Evolutionary conservation across 2,329 filamentous ascomycete species (phyloP), one percentile per base, ranked within the genome.

Genomic region (Leptographium flavum): DNA sequence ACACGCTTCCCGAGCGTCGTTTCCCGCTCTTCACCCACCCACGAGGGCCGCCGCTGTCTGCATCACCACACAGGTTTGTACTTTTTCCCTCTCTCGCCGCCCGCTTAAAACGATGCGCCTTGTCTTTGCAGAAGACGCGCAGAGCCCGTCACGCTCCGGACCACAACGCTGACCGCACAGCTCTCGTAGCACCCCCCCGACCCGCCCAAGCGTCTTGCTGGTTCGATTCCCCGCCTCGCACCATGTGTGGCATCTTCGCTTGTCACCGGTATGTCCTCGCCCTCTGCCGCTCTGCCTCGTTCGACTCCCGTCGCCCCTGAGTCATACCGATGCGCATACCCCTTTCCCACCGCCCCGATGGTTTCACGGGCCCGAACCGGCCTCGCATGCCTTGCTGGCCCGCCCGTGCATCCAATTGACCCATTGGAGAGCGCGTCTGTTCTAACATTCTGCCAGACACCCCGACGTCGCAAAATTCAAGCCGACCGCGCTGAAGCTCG

Each of bases 391-490:
- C n/a, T 27, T 17, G n/a, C 22, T 23, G 8, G 33, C 5, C 19
- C 27, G 17, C 35, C 6, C 22, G 30, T 13, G 11, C 1, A 5
- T 10, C 28, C 25, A 43, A 44, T 47, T 47, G 46, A 46, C 33
- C 15, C 10, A 21, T 21, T 21, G n/a, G n/a, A n/a, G n/a, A n/a
- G n/a, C n/a, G n/a, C n/a, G n/a, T n/a, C n/a, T n/a, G n/a, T 17
- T 11, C 52, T 52, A 44, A 55, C 49, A 17, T 28, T 23, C 56
- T 57, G 54, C 53, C 53, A 79, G 77, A 70, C 88, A 96, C 63
- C 88, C 90, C 53, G 85, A 95, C 76, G 87, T 95, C 59, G 80
- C 85, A 61, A 88, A 87, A 61, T 96, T 96, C 74, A 95, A 95
- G 79, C 83, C 90, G 43, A 90, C 83, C 51, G 90, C 90, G 60